These are phyloP conservation scores for Kazachstania psychrophila DNA, from an alignment of 805 yeast genomes.

Conservation along the genomic window DNA sequence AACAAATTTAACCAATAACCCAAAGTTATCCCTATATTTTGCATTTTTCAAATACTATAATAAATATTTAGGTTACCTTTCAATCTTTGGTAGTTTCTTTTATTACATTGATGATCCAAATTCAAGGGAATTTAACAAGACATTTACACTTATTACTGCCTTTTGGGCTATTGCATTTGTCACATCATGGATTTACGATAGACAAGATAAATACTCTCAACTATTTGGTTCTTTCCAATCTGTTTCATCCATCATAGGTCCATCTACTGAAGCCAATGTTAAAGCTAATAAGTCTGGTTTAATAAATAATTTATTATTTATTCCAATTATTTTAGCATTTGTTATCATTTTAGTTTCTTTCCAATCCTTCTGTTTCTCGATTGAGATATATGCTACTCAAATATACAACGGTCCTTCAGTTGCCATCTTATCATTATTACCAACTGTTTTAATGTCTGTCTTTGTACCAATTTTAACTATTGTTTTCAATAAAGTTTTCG, in stretches of 20 bases:
- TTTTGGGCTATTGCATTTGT: slow-evolving; percentile 56
- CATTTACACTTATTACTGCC: slow-evolving; percentile 49
- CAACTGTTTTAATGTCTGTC: slow-evolving; percentile 59
- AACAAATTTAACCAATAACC: slow-evolving; percentile 17
- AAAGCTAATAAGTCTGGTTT: slow-evolving; percentile 16
- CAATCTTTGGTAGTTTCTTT: slow-evolving; percentile 43
- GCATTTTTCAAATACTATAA: slow-evolving; percentile 57
- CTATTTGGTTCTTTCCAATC: slow-evolving; percentile 25
- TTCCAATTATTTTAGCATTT: slow-evolving; percentile 58
- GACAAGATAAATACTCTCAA: slow-evolving; percentile 12
- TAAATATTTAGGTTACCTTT: slow-evolving; percentile 48
- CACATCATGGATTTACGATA: slow-evolving; percentile 46
- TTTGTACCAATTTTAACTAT: slow-evolving; percentile 62
- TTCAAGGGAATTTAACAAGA: slow-evolving; percentile 36
- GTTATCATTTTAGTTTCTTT: slow-evolving; percentile 45
- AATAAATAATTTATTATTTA: slow-evolving; percentile 52
- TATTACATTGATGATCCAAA: slow-evolving; percentile 8
- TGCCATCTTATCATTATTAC: slow-evolving; percentile 51
- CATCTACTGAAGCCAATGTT: neutral
- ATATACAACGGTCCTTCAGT: slow-evolving; percentile 77
- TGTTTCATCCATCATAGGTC: slow-evolving; percentile 33
- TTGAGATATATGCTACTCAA: slow-evolving; percentile 82
- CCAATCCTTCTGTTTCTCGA: slow-evolving; percentile 58
- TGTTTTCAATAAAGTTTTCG: slow-evolving; percentile 45
- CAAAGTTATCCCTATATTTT: slow-evolving; percentile 57